Evolutionary conservation across 805 yeast species (phyloP), one percentile per base, ranked within the genome.

Genomic region (Candida alai): DNA sequence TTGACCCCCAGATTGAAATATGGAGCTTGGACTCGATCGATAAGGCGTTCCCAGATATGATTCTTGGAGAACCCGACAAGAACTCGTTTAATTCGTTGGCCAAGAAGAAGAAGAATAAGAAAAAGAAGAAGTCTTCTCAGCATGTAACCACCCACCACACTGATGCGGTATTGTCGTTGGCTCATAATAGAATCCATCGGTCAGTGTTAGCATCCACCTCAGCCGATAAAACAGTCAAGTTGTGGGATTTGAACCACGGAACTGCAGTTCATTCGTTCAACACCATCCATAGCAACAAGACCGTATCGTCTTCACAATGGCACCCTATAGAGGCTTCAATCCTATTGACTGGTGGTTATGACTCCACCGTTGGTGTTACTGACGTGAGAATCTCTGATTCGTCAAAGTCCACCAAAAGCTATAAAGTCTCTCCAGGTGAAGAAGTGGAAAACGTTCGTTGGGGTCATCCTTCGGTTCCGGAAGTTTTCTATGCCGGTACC

Each of bases 11-110:
- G 54, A 90, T 93, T 59, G 98, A 93, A 63, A 74, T 93, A 41
- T 93, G 97, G 97, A 88, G 93, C 60, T 68, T 93, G 51, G 98
- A 93, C 57, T 79, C 82, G 43, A 69, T 90, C 22, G 97, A 93
- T 48, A 87, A 87, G 51, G 90, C 95, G 18, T 90, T 85, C 73
- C 98, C 98, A 10, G 96, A 89, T 54, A 73, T 84, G 46, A 87
- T 93, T 42, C 69, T 93, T 40, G 97, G 98, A 34, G 95, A 84
- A 53, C 78, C 78, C 8, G 70, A 69, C 28, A 52, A 56, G 51
- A 54, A 62, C 44, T 61, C 68, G 24, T 56, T 68, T 33, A 64
- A 68, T 43, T 58, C 58, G 11, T 38, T 58, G 23, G 43, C 48
- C 16, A 63, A 58, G 40, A 70, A 72, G 59, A 73, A 74, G 51